Evolutionary conservation across 2,329 filamentous ascomycete genomes (phyloP).

Genomic region (Aspergillus pseudotamarii): DNA sequence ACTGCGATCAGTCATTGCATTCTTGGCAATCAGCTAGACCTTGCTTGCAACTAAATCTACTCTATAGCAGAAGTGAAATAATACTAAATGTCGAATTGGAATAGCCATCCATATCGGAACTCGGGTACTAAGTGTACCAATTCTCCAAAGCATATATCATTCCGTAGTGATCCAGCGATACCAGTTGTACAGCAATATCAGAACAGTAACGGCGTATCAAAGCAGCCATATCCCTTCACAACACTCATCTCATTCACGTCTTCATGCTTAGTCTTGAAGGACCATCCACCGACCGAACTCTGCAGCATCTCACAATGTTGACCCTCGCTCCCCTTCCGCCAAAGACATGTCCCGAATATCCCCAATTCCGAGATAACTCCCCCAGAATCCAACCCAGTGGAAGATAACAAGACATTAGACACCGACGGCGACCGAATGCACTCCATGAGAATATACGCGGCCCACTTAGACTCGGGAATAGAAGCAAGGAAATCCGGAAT

Average conservation of each 20-base stretch:
- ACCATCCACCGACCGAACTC: constrained; percentile 44
- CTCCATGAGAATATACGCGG: constrained; percentile 45
- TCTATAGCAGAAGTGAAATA: neutral
- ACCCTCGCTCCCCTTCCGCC: constrained; percentile 25
- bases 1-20: neutral
- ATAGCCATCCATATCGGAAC: neutral
- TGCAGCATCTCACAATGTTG: constrained; percentile 30
- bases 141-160: neutral
- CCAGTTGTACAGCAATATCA: neutral
- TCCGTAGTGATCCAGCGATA: neutral
- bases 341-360: constrained; percentile 45
- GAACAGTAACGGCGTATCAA: constrained; percentile 46
- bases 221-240: constrained; percentile 51
- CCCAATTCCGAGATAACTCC: constrained; percentile 49
- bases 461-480: constrained; percentile 31
- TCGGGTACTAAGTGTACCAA: neutral
- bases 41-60: neutral
- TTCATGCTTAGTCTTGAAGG: constrained; percentile 48
- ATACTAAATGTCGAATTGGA: neutral
- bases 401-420: constrained; percentile 38
- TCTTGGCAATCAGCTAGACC: neutral
- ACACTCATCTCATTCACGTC: constrained; percentile 51
- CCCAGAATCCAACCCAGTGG: constrained; percentile 35
- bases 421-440: constrained; percentile 38
- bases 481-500: constrained; percentile 39